phyloP scores from a whole-genome alignment of 1,284 basidiomycete species.

The Sphaerobolus stellatus region DNA sequence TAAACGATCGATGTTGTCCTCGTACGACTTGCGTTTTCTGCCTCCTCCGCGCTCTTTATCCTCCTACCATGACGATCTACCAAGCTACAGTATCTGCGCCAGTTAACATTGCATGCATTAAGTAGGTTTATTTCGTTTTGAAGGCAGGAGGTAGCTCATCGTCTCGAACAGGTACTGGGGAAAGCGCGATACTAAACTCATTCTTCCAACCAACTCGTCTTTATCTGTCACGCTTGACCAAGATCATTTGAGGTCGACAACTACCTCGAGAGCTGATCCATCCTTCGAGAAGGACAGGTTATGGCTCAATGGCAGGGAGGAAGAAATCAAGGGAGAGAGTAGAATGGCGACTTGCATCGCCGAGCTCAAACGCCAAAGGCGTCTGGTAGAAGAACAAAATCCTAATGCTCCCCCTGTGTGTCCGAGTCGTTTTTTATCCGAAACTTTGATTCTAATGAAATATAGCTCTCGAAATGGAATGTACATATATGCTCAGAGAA shows the following conservation, averaged over 20 bases:
- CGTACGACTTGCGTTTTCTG: too few relatives aligned
- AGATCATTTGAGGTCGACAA: slow-evolving; percentile 93
- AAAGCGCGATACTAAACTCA: slow-evolving; percentile 93
- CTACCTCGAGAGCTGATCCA: slow-evolving; percentile 84
- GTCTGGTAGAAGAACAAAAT: slow-evolving; percentile 71
- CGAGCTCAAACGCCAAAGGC: slow-evolving; percentile 82
- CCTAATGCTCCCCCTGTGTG: slow-evolving; percentile 64
- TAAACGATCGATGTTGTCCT: too few relatives aligned
- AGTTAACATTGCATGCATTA: slow-evolving; percentile 96
- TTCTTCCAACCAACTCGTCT: slow-evolving; percentile 96
- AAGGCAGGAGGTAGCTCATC: slow-evolving; percentile 19
- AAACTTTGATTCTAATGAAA: slow-evolving; percentile 10
- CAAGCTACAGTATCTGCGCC: slow-evolving; percentile 92
- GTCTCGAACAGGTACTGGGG: slow-evolving; percentile 85
- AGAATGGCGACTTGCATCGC: slow-evolving; percentile 83
- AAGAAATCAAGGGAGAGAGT: slow-evolving; percentile 81
- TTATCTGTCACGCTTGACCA: slow-evolving; percentile 96
- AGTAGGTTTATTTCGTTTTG: slow-evolving; percentile 50
- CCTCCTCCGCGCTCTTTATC: too few relatives aligned
- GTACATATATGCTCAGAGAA: slow-evolving; percentile 94
- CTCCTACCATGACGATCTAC: slow-evolving; percentile 61
- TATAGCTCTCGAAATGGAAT: slow-evolving; percentile 67
- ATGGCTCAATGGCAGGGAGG: slow-evolving; percentile 94
- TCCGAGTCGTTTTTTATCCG: slow-evolving; percentile 7
- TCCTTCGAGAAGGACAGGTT: slow-evolving; percentile 77